These are phyloP conservation scores for Sclerotinia nivalis DNA, from an alignment of 2,329 filamentous ascomycete species.

Conservation along the genomic window DNA sequence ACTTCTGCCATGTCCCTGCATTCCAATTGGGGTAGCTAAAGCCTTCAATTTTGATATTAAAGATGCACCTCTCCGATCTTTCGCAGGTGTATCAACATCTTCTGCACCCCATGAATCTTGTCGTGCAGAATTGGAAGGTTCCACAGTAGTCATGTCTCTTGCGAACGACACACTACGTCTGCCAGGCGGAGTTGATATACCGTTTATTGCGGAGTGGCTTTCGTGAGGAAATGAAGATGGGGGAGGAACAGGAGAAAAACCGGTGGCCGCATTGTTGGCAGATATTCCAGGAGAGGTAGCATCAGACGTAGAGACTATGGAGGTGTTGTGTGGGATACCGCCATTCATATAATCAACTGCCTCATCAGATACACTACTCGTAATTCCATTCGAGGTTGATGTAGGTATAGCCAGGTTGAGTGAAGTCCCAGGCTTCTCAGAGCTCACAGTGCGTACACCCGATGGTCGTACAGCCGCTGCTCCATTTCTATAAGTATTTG, in stretches of 20 bases:
- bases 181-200: constrained; percentile 41
- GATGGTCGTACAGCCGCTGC: constrained; percentile 33
- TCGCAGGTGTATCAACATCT: constrained; percentile 60
- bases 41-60: constrained; percentile 80
- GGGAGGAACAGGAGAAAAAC: constrained; percentile 25
- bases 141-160: constrained; percentile 47
- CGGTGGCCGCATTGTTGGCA: constrained; percentile 17
- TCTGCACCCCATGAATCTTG: constrained; percentile 61
- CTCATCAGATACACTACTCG: constrained; percentile 30
- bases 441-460: constrained; percentile 35
- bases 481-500: constrained; percentile 33
- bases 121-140: constrained; percentile 55
- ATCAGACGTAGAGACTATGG: neutral
- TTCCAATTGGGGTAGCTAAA: constrained; percentile 56
- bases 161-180: constrained; percentile 77
- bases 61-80: constrained; percentile 62
- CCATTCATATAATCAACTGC: constrained; percentile 41
- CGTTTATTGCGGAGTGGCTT: constrained; percentile 27
- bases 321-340: constrained; percentile 35
- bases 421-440: constrained; percentile 27
- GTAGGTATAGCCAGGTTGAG: constrained; percentile 26
- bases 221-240: constrained; percentile 23
- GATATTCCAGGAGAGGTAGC: neutral
- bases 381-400: constrained; percentile 27
- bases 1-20: constrained; percentile 48